Conservation (phyloP, 495 filamentous ascomycete species). For the Glonium stellatum region DNA sequence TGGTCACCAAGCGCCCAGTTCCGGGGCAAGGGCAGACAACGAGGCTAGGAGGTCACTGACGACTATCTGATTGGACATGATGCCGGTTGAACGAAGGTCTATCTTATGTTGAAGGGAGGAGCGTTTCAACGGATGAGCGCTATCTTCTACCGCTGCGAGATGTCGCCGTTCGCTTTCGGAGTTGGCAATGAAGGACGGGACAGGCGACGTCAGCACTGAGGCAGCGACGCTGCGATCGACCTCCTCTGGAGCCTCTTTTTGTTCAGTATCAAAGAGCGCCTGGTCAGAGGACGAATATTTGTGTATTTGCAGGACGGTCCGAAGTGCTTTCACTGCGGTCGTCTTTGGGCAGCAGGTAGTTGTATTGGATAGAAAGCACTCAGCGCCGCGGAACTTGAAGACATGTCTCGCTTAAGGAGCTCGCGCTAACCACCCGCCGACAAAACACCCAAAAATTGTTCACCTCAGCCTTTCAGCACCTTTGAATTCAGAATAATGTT, state of each 20-base stretch:
- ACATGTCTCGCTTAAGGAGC: slow-evolving; percentile 5
- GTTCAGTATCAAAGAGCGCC: not conserved
- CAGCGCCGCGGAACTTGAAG: slow-evolving; percentile 9
- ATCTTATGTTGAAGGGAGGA: not conserved
- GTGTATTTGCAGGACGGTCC: slow-evolving; percentile 12
- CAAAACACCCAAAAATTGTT: not conserved
- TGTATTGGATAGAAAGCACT: slow-evolving; percentile 9
- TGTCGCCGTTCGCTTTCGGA: not conserved
- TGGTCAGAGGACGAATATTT: slow-evolving; percentile 5
- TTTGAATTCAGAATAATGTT: not conserved
- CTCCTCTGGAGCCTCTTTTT: slow-evolving; percentile 1
- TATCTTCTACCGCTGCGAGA: not conserved
- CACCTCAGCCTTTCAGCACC: not conserved
- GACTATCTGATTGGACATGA: slow-evolving; percentile 27
- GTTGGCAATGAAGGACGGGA: slow-evolving; percentile 2
- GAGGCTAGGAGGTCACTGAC: slow-evolving; percentile 14
- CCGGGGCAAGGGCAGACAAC: not conserved
- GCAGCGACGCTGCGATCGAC: slow-evolving; percentile 8
- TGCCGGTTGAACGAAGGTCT: not conserved
- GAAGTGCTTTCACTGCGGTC: slow-evolving; percentile 8
- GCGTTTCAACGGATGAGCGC: not conserved
- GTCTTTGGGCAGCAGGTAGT: slow-evolving; percentile 19
- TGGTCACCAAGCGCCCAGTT: slow-evolving; percentile 5
- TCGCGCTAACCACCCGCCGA: not conserved
- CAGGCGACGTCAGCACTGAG: slow-evolving; percentile 18